These are phyloP conservation scores for Arthrinium phaeospermum DNA, from an alignment of 2,329 filamentous ascomycete genomes.

Conservation along the genomic window DNA sequence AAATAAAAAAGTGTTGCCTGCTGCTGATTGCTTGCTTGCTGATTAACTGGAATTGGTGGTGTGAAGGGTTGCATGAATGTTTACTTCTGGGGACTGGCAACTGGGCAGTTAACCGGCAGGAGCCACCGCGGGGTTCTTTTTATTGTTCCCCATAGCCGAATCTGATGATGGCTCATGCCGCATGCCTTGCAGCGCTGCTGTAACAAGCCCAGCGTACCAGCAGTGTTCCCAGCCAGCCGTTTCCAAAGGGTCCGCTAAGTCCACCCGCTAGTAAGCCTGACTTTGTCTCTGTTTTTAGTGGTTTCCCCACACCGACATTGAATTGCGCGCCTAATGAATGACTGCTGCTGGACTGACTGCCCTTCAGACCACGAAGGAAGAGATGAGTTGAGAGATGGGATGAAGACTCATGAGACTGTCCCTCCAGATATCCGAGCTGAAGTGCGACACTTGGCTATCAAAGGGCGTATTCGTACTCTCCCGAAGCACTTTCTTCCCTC, in stretches of 20 bases:
- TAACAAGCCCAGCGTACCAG: background rate
- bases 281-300: conserved; percentile 8
- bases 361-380: background rate
- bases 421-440: background rate
- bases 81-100: background rate
- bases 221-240: background rate
- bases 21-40: background rate
- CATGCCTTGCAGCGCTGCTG: background rate
- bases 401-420: background rate
- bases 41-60: background rate
- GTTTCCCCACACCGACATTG: background rate
- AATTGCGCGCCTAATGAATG: background rate
- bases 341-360: background rate
- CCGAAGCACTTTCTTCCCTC: background rate
- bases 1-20: background rate
- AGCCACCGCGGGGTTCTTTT: conserved; percentile 11
- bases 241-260: background rate
- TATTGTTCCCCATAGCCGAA: background rate
- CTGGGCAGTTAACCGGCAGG: background rate
- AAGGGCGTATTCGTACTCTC: background rate
- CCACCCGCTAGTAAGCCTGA: conserved; percentile 1
- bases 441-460: background rate
- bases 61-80: conserved; percentile 8
- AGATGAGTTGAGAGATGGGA: background rate
- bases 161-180: conserved; percentile 10